phyloP scores from a whole-genome alignment of 1,139 yeast species.

The Pichia inconspicua region DNA sequence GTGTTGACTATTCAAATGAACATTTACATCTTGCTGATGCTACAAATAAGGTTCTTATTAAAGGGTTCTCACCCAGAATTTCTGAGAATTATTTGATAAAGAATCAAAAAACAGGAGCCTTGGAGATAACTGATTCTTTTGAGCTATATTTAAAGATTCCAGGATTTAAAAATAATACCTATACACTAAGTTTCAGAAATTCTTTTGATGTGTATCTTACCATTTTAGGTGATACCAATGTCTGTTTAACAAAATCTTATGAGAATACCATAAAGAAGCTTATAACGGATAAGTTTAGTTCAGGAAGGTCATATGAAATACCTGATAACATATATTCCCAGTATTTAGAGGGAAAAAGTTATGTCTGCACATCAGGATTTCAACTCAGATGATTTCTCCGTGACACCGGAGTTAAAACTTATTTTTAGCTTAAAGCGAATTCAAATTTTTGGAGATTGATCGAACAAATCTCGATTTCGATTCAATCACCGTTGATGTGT shows the following conservation, averaged over 20 bases:
- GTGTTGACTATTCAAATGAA: background rate
- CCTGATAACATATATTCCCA: background rate
- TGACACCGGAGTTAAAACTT: too few relatives aligned
- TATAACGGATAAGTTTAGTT: background rate
- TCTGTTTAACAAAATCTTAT: background rate
- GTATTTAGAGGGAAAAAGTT: background rate
- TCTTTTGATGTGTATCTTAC: constrained; percentile 9
- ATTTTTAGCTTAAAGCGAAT: too few relatives aligned
- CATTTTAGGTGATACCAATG: background rate
- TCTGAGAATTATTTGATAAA: constrained; percentile 3
- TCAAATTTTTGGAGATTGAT: too few relatives aligned
- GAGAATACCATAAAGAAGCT: background rate
- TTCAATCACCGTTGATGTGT: too few relatives aligned
- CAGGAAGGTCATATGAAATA: background rate
- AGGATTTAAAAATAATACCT: background rate
- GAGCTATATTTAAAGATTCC: constrained; percentile 10
- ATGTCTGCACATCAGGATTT: constrained; percentile 2
- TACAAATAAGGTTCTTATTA: background rate
- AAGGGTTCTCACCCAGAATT: constrained; percentile 10
- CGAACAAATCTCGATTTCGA: too few relatives aligned
- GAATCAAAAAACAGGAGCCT: constrained; percentile 2
- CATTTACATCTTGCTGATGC: background rate
- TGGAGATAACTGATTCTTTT: constrained; percentile 10
- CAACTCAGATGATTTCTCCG: background rate
- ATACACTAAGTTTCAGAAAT: constrained; percentile 5